A percentile compares a stretch with the other conserved stretches of the same genome.
Evolutionary conservation across 108 stramenopile genomes (phyloP).

Genomic region (Bacterosira constricta): DNA sequence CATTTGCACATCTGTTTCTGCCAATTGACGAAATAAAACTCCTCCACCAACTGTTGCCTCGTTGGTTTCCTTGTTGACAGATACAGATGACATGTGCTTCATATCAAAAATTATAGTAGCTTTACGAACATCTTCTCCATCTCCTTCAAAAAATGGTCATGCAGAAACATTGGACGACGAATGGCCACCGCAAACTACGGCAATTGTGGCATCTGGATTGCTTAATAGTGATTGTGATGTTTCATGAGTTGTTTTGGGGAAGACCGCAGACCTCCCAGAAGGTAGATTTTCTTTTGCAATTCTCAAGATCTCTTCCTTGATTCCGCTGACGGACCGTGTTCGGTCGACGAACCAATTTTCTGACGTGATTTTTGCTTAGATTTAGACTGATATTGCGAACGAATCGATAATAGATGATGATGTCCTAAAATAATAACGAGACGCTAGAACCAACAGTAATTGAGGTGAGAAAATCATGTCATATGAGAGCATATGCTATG

Average conservation of each 20-base stretch:
- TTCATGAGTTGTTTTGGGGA: constrained; percentile 17
- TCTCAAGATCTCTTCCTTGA: constrained; percentile 5
- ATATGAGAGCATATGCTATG: too few species aligned
- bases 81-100: constrained; percentile 16
- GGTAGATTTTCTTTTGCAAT: neutral
- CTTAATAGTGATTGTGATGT: neutral
- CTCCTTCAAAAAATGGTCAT: neutral
- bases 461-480: too few species aligned
- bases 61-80: neutral
- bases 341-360: constrained; percentile 14
- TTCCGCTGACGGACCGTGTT: constrained; percentile 27
- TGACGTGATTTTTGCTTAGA: too few species aligned
- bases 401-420: too few species aligned
- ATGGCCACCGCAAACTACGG: constrained; percentile 31
- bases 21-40: constrained; percentile 18
- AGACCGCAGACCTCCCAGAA: neutral
- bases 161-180: constrained; percentile 26
- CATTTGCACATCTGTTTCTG: constrained; percentile 6
- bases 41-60: constrained; percentile 33
- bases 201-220: constrained; percentile 10
- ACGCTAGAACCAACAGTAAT: too few species aligned
- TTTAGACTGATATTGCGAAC: too few species aligned
- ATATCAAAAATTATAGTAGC: constrained; percentile 19
- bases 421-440: too few species aligned
- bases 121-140: neutral